Evolutionary conservation across 345 rosid species (phyloP), one percentile per base, ranked within the genome.

Genomic region (Anacardium occidentale): DNA sequence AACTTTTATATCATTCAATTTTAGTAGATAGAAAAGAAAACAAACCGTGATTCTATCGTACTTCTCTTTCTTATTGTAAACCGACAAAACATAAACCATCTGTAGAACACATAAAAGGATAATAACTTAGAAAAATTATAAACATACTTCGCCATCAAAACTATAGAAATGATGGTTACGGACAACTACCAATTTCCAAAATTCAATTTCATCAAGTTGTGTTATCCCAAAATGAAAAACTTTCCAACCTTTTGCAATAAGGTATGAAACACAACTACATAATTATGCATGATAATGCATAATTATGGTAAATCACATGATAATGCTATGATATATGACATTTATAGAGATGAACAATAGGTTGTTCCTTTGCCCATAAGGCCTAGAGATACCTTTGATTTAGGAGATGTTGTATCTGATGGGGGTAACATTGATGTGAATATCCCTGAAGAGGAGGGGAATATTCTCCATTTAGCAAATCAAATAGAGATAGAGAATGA

Each of bases 21-120:
- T 71, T 25, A 72, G 20, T 51, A 60, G 42, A 64, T 4, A 57
- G 72, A 71, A 77, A 75, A 70, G 67, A 66, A 55, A 22, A 75
- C 87, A 73, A 75, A 93, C 99, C 85, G 90, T 93, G 79, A 93
- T 84, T 69, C 97, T 85, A 34, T 93, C 91, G 79, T 83, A 47
- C 76, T 96, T 96, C 82, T 93, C 98, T 81, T 93, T 96, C 86
- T 90, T 93, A 97, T 86, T 90, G 81, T 96, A 91, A 12, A 93
- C 85, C 40, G 88, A 96, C 68, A 96, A 82, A 75, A 96, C 99
- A 26, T 96, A 96, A 68, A 96, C 89, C 98, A 90, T 93, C 99
- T 96, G 99, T 80, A 80, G 65, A 73, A 75, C 18, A 66, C 29
- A 26, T 29, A 10, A 52, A 32, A 53, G 22, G n/a, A 34, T 18